A percentile compares a stretch with the other conserved stretches of the same genome.
Conservation (phyloP, 1,139 yeast species). For the Debaryomycetaceae sp. region DNA sequence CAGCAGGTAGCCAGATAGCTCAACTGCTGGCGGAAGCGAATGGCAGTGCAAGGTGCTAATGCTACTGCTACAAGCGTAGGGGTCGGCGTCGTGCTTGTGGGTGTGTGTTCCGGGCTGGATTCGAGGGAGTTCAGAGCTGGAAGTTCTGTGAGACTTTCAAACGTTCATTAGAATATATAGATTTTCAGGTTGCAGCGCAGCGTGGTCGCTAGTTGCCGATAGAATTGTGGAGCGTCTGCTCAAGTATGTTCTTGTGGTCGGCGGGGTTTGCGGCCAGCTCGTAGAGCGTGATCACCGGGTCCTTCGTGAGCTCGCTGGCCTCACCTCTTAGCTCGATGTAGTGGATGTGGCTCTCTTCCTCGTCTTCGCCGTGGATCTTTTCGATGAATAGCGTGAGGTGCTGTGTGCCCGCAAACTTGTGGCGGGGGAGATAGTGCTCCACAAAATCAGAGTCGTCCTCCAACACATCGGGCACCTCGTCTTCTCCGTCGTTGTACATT, state of each 20-base stretch:
- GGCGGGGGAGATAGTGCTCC: constrained; percentile 80
- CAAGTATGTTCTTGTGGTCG: constrained; percentile 61
- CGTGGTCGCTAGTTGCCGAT: constrained; percentile 7
- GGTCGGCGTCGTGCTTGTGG: too few species aligned
- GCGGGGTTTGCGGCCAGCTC: constrained; percentile 93
- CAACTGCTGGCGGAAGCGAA: too few species aligned
- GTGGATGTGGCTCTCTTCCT: constrained; percentile 52
- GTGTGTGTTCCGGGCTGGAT: too few species aligned
- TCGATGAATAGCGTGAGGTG: constrained; percentile 66
- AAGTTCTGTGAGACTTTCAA: too few species aligned
- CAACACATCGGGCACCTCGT: constrained; percentile 29
- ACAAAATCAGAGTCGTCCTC: constrained; percentile 55
- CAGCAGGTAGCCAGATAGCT: too few species aligned
- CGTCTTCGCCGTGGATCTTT: constrained; percentile 64
- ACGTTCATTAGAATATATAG: too few species aligned
- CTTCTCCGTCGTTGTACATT: constrained; percentile 27
- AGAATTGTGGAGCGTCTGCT: constrained; percentile 9
- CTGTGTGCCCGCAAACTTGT: constrained; percentile 66
- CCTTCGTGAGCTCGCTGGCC: constrained; percentile 55
- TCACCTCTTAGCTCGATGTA: constrained; percentile 84
- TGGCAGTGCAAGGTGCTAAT: too few species aligned
- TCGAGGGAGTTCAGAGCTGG: too few species aligned
- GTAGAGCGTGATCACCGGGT: constrained; percentile 72
- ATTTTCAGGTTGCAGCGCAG: too few species aligned
- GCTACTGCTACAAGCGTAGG: too few species aligned